A percentile compares a stretch with the other conserved stretches of the same genome.
Conservation (phyloP, 148 eudicot genomes). For the Heliamphora exappendiculata region DNA sequence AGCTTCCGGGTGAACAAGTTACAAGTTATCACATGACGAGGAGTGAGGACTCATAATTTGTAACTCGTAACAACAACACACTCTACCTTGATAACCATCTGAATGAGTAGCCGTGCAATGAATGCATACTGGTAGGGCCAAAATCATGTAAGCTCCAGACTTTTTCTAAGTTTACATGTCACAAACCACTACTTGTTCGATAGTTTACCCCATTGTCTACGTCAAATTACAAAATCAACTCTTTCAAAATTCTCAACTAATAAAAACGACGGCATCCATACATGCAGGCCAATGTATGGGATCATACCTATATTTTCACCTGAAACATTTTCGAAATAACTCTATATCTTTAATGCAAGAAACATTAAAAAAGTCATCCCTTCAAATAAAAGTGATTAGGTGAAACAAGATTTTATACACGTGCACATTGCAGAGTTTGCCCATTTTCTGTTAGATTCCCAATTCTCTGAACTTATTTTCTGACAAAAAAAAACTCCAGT, state of each 20-base stretch:
- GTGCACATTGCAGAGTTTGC: too few relatives aligned
- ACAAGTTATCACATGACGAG: background rate
- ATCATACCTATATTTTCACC: background rate
- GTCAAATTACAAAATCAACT: background rate
- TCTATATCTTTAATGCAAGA: background rate
- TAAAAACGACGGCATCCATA: background rate
- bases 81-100: background rate
- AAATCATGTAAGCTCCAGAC: background rate
- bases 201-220: background rate
- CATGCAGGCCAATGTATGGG: background rate
- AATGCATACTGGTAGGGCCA: background rate
- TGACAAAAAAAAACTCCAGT: too few relatives aligned
- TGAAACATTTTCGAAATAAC: background rate
- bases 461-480: too few relatives aligned
- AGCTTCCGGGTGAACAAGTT: background rate
- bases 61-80: background rate
- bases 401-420: too few relatives aligned
- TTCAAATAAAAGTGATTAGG: background rate
- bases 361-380: background rate
- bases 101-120: background rate
- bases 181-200: background rate
- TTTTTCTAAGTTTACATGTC: background rate
- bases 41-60: background rate
- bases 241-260: background rate
- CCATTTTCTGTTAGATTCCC: too few relatives aligned